Conservation (phyloP, 2,329 filamentous ascomycete genomes). For the Byssochlamys sp. region DNA sequence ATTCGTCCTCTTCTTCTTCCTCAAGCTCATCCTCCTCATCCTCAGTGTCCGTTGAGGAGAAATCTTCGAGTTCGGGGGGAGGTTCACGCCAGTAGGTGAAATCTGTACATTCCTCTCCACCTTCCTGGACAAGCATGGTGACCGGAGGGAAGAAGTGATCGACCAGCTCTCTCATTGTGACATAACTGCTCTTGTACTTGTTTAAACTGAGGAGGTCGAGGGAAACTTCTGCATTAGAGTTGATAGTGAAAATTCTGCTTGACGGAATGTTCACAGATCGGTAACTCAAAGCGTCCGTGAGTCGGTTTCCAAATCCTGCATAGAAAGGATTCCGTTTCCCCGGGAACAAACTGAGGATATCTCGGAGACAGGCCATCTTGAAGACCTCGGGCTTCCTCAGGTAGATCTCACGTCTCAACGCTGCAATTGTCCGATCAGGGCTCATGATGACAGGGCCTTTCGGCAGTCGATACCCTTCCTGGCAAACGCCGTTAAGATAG, state of each 20-base stretch:
- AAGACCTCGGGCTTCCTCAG: slow-evolving; percentile 94
- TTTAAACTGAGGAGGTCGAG: slow-evolving; percentile 82
- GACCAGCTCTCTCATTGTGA: slow-evolving; percentile 91
- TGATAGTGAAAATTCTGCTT: slow-evolving; percentile 95
- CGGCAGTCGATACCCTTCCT: slow-evolving; percentile 77
- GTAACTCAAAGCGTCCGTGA: slow-evolving; percentile 93
- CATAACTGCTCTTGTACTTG: slow-evolving; percentile 92
- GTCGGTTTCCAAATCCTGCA: slow-evolving; percentile 88
- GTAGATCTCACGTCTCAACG: slow-evolving; percentile 83
- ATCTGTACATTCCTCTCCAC: slow-evolving; percentile 90
- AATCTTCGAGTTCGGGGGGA: slow-evolving; percentile 76
- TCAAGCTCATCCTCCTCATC: slow-evolving; percentile 43
- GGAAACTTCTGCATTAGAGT: slow-evolving; percentile 90
- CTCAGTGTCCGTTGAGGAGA: slow-evolving; percentile 69
- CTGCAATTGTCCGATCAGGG: slow-evolving; percentile 89
- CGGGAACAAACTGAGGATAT: slow-evolving; percentile 82
- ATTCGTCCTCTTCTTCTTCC: slow-evolving; percentile 37
- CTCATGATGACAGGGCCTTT: slow-evolving; percentile 89
- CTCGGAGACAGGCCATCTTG: slow-evolving; percentile 95
- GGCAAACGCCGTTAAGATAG: slow-evolving; percentile 79
- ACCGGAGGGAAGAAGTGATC: slow-evolving; percentile 97
- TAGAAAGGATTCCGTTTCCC: slow-evolving; percentile 76
- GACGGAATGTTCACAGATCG: slow-evolving; percentile 90
- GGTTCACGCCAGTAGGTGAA: slow-evolving; percentile 92
- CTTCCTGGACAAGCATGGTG: slow-evolving; percentile 72